These are phyloP conservation scores for Trichocladium antarcticum DNA, from an alignment of 495 filamentous ascomycete species.

Conservation along the genomic window DNA sequence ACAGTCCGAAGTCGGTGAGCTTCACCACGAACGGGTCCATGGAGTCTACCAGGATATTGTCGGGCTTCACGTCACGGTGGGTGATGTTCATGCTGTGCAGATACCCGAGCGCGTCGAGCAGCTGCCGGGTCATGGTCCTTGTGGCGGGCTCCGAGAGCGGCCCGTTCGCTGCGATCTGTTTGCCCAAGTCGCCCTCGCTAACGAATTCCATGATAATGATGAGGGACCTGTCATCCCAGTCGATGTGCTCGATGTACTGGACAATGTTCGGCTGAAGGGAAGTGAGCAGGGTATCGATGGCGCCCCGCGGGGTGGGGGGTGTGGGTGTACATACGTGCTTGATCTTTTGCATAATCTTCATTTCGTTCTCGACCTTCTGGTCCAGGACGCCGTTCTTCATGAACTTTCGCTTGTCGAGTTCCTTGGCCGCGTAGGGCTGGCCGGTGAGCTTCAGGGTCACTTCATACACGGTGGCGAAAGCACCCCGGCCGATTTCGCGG, in stretches of 20 bases:
- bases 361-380: conserved; percentile 84
- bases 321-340: conserved; percentile 65
- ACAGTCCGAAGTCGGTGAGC: conserved; percentile 81
- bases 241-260: conserved; percentile 73
- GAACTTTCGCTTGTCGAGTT: conserved; percentile 79
- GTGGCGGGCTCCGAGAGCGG: conserved; percentile 57
- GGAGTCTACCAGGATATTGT: conserved; percentile 80
- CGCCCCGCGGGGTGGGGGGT: neutral
- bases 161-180: conserved; percentile 48
- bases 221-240: conserved; percentile 65
- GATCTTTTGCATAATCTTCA: conserved; percentile 79
- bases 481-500: conserved; percentile 73
- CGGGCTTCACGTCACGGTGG: conserved; percentile 94
- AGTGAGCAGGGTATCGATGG: neutral
- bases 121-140: conserved; percentile 59
- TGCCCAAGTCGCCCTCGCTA: conserved; percentile 71
- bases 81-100: conserved; percentile 79
- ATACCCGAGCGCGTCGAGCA: conserved; percentile 75
- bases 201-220: conserved; percentile 93
- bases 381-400: conserved; percentile 78
- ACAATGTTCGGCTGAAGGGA: conserved; percentile 72
- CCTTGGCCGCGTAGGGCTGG: conserved; percentile 73
- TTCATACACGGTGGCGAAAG: conserved; percentile 87
- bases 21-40: conserved; percentile 69
- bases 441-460: conserved; percentile 71